Conservation (phyloP, 2,329 filamentous ascomycete genomes). For the Xylariaceae sp. region DNA sequence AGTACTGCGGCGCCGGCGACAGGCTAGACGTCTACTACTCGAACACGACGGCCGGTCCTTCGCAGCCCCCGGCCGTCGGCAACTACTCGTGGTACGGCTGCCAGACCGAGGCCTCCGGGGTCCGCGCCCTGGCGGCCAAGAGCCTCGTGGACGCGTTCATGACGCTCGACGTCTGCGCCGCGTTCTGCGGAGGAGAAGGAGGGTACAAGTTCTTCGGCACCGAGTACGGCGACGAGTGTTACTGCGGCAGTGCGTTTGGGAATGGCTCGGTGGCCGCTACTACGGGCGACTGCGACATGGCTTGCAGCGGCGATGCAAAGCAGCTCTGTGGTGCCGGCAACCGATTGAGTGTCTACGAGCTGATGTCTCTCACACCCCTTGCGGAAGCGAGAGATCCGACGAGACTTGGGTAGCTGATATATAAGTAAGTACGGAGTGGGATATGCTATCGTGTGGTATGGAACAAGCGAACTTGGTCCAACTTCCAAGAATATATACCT, state of each 20-base stretch:
- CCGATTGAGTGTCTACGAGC: slow-evolving; percentile 28
- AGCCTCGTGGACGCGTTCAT: slow-evolving; percentile 25
- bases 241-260: slow-evolving; percentile 23
- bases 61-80: slow-evolving; percentile 16
- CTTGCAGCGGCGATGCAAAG: slow-evolving; percentile 26
- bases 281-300: slow-evolving; percentile 25
- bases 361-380: slow-evolving; percentile 6
- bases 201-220: slow-evolving; percentile 37
- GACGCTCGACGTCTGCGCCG: slow-evolving; percentile 32
- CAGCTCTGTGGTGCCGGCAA: slow-evolving; percentile 30
- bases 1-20: slow-evolving; percentile 24
- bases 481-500: too few species aligned
- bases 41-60: slow-evolving; percentile 15
- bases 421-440: too few species aligned
- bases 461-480: too few species aligned
- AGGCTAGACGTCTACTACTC: slow-evolving; percentile 23
- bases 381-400: too few species aligned
- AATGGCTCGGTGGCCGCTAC: slow-evolving; percentile 11
- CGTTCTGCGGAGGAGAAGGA: slow-evolving; percentile 30
- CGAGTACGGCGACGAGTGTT: slow-evolving; percentile 31
- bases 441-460: too few species aligned
- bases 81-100: slow-evolving; percentile 19
- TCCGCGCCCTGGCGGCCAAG: slow-evolving; percentile 11
- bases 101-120: slow-evolving; percentile 12
- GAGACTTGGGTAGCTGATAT: too few species aligned